Conservation (phyloP, 345 rosid genomes). For the Bruguiera parviflora region DNA sequence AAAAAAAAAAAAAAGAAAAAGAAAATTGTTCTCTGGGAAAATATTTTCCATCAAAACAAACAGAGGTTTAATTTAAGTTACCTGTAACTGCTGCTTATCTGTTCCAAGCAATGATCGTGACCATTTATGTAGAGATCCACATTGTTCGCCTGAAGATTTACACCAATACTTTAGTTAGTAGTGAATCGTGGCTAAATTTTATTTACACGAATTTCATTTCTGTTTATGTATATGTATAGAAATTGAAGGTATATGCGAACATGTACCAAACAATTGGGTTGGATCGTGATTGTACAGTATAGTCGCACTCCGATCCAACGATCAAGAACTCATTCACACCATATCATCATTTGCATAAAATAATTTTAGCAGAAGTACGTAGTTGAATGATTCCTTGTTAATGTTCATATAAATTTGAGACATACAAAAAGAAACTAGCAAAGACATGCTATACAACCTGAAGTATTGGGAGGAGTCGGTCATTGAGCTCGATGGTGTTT, state of each 20-base stretch:
- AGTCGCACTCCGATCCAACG: too few species aligned
- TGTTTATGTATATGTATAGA: too few species aligned
- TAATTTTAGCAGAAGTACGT: too few species aligned
- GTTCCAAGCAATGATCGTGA: conserved; percentile 85
- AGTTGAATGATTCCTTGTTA: too few species aligned
- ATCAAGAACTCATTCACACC: not conserved
- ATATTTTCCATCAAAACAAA: not conserved
- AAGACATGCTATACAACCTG: conserved; percentile 28
- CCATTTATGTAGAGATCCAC: conserved; percentile 77
- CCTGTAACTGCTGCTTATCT: conserved; percentile 59
- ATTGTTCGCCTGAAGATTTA: conserved; percentile 39
- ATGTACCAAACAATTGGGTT: not conserved
- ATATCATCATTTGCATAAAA: not conserved
- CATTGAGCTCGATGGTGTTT: conserved; percentile 45
- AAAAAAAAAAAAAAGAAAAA: not conserved
- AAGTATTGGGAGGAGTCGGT: conserved; percentile 56
- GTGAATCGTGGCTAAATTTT: too few species aligned
- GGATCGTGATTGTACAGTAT: not conserved
- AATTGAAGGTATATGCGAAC: too few species aligned
- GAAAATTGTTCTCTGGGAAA: not conserved
- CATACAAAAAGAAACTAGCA: not conserved
- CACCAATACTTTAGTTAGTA: too few species aligned
- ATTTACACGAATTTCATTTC: too few species aligned
- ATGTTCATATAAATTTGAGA: too few species aligned
- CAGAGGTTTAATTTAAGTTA: not conserved